Base-by-base conservation (phyloP, 768 basidiomycete genomes). In the Mrakia gelida region DNA sequence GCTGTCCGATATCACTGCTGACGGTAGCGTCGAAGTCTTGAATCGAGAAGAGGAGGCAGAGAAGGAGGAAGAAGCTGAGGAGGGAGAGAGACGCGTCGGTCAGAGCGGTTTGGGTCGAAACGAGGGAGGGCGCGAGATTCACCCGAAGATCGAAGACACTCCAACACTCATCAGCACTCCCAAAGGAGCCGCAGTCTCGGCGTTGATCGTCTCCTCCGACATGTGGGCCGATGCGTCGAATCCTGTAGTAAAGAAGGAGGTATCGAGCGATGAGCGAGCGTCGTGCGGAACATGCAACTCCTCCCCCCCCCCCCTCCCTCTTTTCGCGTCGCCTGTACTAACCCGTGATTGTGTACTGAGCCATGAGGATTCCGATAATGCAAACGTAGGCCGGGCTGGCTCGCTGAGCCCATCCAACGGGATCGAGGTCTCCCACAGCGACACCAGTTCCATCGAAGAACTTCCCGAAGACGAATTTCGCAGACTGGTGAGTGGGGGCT, bases 321-420 rank as follows among this genome's bases (percentile, higher is more conserved):
- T 18, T 52, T 21, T 7, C 49, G 5, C 15, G 45, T 10, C 49
- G 18, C 15, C 49, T 34, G 56, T 45, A 34, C 38, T 62, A 89
- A 89, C 91, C 91, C 38, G 90, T 91, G 30, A 93, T 83, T 0
- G 91, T 92, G 82, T 91, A 92, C 86, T 92, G 92, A 13, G 91
- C 89, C 30, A 45, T 45, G 26, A 30, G 71, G 49, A 52, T 52
- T 15, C 91, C 91, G 80, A 92, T 88, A 30, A 92, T 84, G 9
- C 87, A 89, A 28, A 92, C 90, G 83, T 92, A 93, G 0, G 88
- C 90, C 59, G 87, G 87, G 72, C 89, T 90, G 2, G 91, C 91
- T 13, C 91, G 86, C 26, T 86, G 86, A 30, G 89, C 87, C 92
- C 92, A 92, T 15, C 91, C 91, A 0, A 82, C 81, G 23, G 59